A percentile compares a stretch with the other conserved stretches of the same genome.
Evolutionary conservation across 495 filamentous ascomycete species (phyloP).

Genomic region (Aspergillus bertholletiae): DNA sequence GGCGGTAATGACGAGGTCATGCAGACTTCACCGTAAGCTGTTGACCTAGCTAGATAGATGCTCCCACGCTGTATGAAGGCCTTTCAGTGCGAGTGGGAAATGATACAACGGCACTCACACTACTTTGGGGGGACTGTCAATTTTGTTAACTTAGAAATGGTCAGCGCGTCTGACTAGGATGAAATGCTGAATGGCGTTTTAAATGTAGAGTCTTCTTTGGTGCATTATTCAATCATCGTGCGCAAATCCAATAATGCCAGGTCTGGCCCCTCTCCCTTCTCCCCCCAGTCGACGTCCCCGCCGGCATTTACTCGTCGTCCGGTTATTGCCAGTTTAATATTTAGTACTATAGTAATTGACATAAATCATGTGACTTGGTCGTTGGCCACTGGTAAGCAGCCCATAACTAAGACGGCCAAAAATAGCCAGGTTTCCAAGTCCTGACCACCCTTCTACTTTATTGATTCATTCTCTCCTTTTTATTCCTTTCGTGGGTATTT

Average conservation of each 20-base stretch:
- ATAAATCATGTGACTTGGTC: constrained; percentile 2
- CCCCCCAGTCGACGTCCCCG: too few species aligned
- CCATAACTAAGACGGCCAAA: too few species aligned
- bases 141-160: constrained; percentile 38
- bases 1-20: constrained; percentile 44
- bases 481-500: too few species aligned
- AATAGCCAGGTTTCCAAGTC: too few species aligned
- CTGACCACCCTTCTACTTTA: background rate
- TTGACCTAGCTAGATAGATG: constrained; percentile 1
- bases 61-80: constrained; percentile 6
- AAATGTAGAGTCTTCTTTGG: constrained; percentile 41
- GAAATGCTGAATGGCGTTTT: constrained; percentile 41
- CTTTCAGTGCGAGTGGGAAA: constrained; percentile 15
- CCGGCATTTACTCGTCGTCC: too few species aligned
- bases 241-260: constrained; percentile 11
- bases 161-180: constrained; percentile 34
- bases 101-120: constrained; percentile 18
- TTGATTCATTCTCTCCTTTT: background rate
- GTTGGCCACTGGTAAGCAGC: background rate
- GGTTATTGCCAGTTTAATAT: too few species aligned
- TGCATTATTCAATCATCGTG: constrained; percentile 25
- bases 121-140: constrained; percentile 19
- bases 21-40: constrained; percentile 45
- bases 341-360: too few species aligned
- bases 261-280: too few species aligned